These are phyloP conservation scores for Aspergillus calidoustus DNA, from an alignment of 2,329 filamentous ascomycete genomes.

Conservation along the genomic window DNA sequence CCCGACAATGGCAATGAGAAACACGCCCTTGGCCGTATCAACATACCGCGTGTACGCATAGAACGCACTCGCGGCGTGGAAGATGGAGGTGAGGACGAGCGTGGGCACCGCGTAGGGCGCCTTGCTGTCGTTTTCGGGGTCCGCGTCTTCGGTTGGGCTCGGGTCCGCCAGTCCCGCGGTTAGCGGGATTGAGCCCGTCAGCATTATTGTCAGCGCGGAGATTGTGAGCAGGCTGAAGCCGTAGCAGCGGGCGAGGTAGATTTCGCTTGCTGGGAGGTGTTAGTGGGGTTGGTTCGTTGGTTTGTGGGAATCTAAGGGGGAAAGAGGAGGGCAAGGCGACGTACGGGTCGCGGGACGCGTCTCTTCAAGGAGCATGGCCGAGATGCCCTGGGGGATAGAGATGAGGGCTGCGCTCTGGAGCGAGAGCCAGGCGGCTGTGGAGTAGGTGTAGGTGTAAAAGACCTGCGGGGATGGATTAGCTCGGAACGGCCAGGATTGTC, in stretches of 20 bases:
- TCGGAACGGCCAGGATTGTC: neutral
- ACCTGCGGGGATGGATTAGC: constrained; percentile 35
- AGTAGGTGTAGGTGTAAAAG: constrained; percentile 51
- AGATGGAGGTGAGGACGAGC: constrained; percentile 67
- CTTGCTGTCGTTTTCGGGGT: constrained; percentile 44
- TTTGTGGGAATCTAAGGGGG: neutral
- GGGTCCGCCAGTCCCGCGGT: constrained; percentile 52
- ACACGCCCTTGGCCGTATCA: constrained; percentile 59
- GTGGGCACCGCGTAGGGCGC: constrained; percentile 70
- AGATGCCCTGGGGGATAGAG: constrained; percentile 63
- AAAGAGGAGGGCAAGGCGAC: constrained; percentile 20
- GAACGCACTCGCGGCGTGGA: constrained; percentile 66
- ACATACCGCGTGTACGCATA: constrained; percentile 72
- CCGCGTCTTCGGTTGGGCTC: constrained; percentile 45
- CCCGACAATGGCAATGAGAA: constrained; percentile 63
- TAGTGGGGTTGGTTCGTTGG: constrained; percentile 11
- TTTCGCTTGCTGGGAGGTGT: constrained; percentile 60
- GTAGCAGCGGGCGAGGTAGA: constrained; percentile 74
- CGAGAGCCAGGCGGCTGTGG: constrained; percentile 49
- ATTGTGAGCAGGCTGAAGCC: constrained; percentile 70
- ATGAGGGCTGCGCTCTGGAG: constrained; percentile 60
- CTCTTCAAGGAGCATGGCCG: constrained; percentile 63
- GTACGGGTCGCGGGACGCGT: constrained; percentile 59
- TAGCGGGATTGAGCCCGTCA: constrained; percentile 73
- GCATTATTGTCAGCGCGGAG: constrained; percentile 65